Evolutionary conservation across 139 green algal genomes (phyloP), one percentile per base, ranked within the genome.

Genomic region (Picochlorum sp.): DNA sequence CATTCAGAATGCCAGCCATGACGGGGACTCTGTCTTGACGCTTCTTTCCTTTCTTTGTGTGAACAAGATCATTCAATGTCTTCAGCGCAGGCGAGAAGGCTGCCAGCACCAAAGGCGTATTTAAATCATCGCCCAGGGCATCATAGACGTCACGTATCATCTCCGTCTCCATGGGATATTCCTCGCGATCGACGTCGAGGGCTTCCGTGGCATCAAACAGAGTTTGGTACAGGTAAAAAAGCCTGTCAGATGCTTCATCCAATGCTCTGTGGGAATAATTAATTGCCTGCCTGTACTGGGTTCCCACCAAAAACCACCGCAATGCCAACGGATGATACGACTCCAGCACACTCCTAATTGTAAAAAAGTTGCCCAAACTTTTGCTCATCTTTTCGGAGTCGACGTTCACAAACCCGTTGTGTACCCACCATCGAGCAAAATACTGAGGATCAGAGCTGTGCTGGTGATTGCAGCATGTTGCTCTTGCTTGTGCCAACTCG

Each of bases 321-420:
- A 98, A 74, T 15, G 90, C 88, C 34, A 90, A 41, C 0, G 90
- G 70, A 68, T 95, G 85, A 70, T 97, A 96, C 45, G 73, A 38
- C 41, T 80, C 41, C 26, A 91, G 38, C 21, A 95, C 86, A 38
- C 96, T 77, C 31, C 90, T 65, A 61, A 98, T 98, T 37, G 91
- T 98, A 82, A 98, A 96, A 75, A 98, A 98, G 80, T 98, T 98
- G 44, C 93, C 93, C 9, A 98, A 65, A 2, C 72, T 88, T 83
- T 98, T 98, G 58, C 73, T 88, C 92, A 98, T 98, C 81, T 98
- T 98, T 73, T 96, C 91, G 60, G 74, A 83, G 69, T 96, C 87
- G 34, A 98, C 84, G 16, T 75, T 75, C 18, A 79, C 73, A 72
- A 79, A 79, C 56, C 73, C 92, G 60, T 97, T 97, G 81, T 98